Evolutionary conservation across 1,284 basidiomycete genomes (phyloP), one percentile per base, ranked within the genome.

Genomic region (Cerrena zonata): DNA sequence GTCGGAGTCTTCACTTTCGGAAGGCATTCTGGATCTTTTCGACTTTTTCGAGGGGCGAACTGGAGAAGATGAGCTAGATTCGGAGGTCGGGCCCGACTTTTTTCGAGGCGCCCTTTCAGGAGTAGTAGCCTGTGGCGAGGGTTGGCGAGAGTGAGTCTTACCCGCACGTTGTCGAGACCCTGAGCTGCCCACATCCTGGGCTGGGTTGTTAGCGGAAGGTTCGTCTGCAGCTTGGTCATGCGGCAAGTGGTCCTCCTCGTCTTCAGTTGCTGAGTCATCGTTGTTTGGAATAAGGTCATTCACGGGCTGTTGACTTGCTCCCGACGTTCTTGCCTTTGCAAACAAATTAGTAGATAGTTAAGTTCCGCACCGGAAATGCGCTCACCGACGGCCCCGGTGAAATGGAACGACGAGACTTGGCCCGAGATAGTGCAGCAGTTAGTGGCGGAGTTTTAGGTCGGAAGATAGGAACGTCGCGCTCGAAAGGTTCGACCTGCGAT

Each of bases 241-340:
- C 10, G 10, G 19, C 18, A 23, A 11, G 10, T 45, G 5, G 11
- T 18, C 43, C 18, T 45, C 54, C 21, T 55, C 59, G 30, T 69
- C 66, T 34, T 73, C 78, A 13, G 80, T 84, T 24, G 68, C 70
- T 50, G 82, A 79, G 53, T 72, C 73, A 19, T 62, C 63, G 46
- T 65, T 62, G 58, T 25, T 57, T 49, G 48, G 43, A 5, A 47
- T n/a, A 21, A n/a, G 36, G 15, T 37, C 24, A 3, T 41, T 34
- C 36, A 48, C 45, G 40, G 43, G 47, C 21, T 22, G 43, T 26
- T 42, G 39, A 12, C 23, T 22, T 22, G 42, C 7, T 38, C 36
- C 37, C 27, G 37, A 24, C 25, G 24, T 11, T 23, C 11, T 23
- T 5, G 21, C 11, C 25, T 22, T 26, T 23, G 43, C 5, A 10